A percentile compares a stretch with the other conserved stretches of the same genome.
Conservation (phyloP, 75 land plant genomes). For the Cryptomeria japonica region DNA sequence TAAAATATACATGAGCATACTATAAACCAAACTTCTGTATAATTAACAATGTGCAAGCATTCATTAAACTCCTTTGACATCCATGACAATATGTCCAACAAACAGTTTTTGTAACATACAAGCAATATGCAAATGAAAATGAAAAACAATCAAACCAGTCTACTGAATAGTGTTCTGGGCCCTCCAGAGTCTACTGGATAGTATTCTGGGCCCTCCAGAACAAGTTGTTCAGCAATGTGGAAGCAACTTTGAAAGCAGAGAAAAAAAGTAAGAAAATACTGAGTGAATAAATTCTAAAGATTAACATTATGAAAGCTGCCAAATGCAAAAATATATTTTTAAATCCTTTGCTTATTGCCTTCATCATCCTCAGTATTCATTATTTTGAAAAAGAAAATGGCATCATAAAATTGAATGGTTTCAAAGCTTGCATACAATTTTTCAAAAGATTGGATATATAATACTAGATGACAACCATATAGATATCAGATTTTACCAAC, state of each 20-base stretch:
- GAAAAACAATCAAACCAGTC: not conserved
- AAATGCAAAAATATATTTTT: not conserved
- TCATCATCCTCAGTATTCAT: not conserved
- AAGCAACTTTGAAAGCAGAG: not conserved
- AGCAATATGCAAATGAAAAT: not conserved
- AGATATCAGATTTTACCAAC: slow-evolving; percentile 16
- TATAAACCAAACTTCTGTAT: too few species aligned
- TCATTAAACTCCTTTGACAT: too few species aligned
- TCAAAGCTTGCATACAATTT: not conserved
- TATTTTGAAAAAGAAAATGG: not conserved
- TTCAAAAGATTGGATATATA: not conserved
- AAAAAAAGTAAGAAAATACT: not conserved
- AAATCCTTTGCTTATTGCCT: not conserved
- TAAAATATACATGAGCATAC: too few species aligned
- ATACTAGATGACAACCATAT: not conserved
- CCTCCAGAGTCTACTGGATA: not conserved
- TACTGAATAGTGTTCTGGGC: not conserved
- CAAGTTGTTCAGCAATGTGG: not conserved
- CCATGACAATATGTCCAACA: too few species aligned
- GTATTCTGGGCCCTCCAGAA: not conserved
- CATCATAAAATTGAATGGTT: not conserved
- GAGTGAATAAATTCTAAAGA: not conserved
- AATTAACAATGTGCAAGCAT: too few species aligned
- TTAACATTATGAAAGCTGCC: not conserved
- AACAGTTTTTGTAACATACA: not conserved